Base-by-base conservation (phyloP, 2,329 filamentous ascomycete genomes). In the Calonectria pauciramosa region DNA sequence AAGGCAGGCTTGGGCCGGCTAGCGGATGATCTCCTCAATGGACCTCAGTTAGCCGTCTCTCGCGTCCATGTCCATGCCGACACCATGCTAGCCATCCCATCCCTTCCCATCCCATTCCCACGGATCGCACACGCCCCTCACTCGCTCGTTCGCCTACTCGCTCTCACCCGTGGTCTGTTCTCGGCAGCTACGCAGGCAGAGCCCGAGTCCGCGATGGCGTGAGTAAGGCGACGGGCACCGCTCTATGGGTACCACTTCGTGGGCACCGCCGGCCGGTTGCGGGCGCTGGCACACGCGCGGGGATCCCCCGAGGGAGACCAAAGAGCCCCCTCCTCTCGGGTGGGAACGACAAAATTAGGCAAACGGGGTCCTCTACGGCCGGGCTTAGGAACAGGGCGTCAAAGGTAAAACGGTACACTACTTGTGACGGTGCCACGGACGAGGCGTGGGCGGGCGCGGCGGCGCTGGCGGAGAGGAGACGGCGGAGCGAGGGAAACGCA, bases 141-240 rank as follows among this genome's bases (percentile, higher is more conserved):
- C 16, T 47, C 18, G n/a, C n/a, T 60, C 56, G n/a, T 6, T 32
- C 34, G 13, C 34, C n/a, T 18, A 10, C 23, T 63, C 16, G n/a
- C 36, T 60, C 18, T 47, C 41, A n/a, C 20, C 41, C 41, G 41
- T 47, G 41, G 59, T 63, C 59, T 63, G 36, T 59, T 36, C 54
- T 59, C 30, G 20, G 30, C 54, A 23, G 32, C 54, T 10, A 60
- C 14, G 32, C 54, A 23, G 32, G 54, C 26, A 23, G 59, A 51
- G 68, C 36, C 59, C 34, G 59, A 64, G 34, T 54, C 59, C 47
- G 52, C 66, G 36, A 68, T 68, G 66, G 66, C 66, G 49, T 54
- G 49, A 47, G 23, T 20, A 54, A 54, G n/a, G 65, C 36, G 49
- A 68, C 47, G 65, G 64, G 47, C n/a, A 20, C 49, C 49, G 49